Conservation (phyloP, 2,329 filamentous ascomycete species). For the Arthrobotrys pseudoclavata region DNA sequence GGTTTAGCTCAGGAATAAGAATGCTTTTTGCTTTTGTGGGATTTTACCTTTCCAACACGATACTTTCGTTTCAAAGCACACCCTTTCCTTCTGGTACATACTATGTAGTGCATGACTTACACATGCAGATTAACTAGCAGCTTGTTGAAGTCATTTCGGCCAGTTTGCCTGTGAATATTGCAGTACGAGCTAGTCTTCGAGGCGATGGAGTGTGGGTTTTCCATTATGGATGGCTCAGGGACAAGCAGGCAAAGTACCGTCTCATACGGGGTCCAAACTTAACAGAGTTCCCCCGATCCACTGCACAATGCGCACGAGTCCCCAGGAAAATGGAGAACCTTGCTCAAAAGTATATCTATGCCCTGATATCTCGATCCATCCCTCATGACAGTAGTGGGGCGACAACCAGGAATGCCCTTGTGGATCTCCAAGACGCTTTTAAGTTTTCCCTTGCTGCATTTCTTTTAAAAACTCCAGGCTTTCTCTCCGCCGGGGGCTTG, state of each 20-base stretch:
- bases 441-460: slow-evolving; percentile 48
- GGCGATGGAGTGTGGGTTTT: slow-evolving; percentile 11
- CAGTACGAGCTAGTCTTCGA: slow-evolving; percentile 16
- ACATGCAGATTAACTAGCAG: slow-evolving; percentile 48
- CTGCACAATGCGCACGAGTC: slow-evolving; percentile 20
- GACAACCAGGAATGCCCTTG: slow-evolving; percentile 45
- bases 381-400: slow-evolving; percentile 42
- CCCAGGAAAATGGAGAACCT: slow-evolving; percentile 41
- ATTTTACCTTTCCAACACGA: slow-evolving; percentile 45
- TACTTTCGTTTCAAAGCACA: slow-evolving; percentile 39
- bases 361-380: slow-evolving; percentile 51
- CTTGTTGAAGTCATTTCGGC: slow-evolving; percentile 36
- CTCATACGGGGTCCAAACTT: slow-evolving; percentile 33
- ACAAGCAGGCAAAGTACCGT: slow-evolving; percentile 26
- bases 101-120: slow-evolving; percentile 41
- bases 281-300: slow-evolving; percentile 22
- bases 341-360: slow-evolving; percentile 59
- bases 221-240: slow-evolving; percentile 10
- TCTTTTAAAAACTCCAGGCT: slow-evolving; percentile 44
- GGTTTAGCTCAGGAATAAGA: slow-evolving; percentile 27
- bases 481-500: slow-evolving; percentile 51
- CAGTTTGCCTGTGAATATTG: slow-evolving; percentile 37
- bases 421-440: slow-evolving; percentile 55
- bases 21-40: slow-evolving; percentile 47
- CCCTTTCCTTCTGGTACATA: slow-evolving; percentile 3